Evolutionary conservation across 768 basidiomycete genomes (phyloP).

Genomic region (Thelephora aurantiotincta): DNA sequence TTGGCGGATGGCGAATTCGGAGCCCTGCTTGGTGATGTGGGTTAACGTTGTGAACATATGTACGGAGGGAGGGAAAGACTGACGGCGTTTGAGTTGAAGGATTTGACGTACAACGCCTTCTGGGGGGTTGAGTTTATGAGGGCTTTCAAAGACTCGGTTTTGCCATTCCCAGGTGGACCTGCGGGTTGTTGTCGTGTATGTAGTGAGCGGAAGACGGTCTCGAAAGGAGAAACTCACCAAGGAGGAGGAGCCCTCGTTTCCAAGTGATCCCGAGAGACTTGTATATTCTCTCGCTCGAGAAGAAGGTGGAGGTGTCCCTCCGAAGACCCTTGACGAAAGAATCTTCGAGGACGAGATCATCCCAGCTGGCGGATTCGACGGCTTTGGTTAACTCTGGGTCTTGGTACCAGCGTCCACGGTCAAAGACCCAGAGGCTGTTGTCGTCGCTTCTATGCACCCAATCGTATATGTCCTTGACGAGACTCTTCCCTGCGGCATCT

Average conservation of each 20-base stretch:
- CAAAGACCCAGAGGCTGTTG: constrained; percentile 22
- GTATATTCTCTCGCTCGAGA: constrained; percentile 23
- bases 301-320: constrained; percentile 25
- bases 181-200: background rate
- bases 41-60: background rate
- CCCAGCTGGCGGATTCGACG: constrained; percentile 18
- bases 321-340: constrained; percentile 20
- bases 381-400: constrained; percentile 12
- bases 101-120: constrained; percentile 26
- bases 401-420: constrained; percentile 20
- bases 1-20: constrained; percentile 16
- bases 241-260: constrained; percentile 14
- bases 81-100: constrained; percentile 19
- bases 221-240: background rate
- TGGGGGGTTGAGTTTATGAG: constrained; percentile 14
- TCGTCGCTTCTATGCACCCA: constrained; percentile 10
- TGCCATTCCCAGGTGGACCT: constrained; percentile 24
- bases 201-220: background rate
- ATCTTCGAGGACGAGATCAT: constrained; percentile 20
- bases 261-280: constrained; percentile 24
- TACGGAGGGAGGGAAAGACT: constrained; percentile 4
- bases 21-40: too few relatives aligned
- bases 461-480: constrained; percentile 7
- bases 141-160: constrained; percentile 23
- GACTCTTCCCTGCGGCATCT: constrained; percentile 5